Evolutionary conservation across 257 asterid genomes (phyloP).

Genomic region (Salvia rosmarinus): DNA sequence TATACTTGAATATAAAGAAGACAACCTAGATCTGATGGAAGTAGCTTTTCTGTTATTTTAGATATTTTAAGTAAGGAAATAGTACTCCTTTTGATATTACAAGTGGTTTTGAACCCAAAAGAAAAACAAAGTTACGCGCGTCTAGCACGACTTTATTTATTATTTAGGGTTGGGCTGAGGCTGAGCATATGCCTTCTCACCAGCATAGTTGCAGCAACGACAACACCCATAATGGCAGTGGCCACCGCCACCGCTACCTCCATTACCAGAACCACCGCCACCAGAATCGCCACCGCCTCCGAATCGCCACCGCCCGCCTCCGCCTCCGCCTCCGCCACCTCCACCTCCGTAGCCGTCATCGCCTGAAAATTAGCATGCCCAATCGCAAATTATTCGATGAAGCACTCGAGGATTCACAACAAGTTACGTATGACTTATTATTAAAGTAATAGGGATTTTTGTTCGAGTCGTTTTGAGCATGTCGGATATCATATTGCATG

Average conservation of each 20-base stretch:
- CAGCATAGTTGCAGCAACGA: constrained; percentile 12
- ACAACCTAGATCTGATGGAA: neutral
- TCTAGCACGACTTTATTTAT: neutral
- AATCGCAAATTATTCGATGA: neutral
- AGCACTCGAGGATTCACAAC: no score
- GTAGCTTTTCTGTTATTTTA: neutral
- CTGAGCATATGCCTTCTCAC: neutral
- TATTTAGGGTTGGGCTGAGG: neutral
- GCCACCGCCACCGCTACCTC: neutral
- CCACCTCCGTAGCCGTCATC: neutral
- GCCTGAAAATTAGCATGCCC: neutral
- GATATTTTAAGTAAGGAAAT: neutral
- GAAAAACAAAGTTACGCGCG: no score
- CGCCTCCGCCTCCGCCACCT: neutral
- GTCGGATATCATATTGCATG: no score
- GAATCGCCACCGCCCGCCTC: neutral
- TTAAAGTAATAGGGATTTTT: no score
- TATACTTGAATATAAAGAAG: no score
- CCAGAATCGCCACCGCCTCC: neutral
- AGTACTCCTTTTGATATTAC: neutral
- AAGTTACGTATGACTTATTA: no score
- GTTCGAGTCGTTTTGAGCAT: neutral
- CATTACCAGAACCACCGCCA: neutral
- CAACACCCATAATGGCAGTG: neutral
- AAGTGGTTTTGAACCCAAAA: neutral